Percentiles rank a stretch among this genome's conserved stretches.
Conservation (phyloP, 441 rosid species). For the Gossypium gossypioides region DNA sequence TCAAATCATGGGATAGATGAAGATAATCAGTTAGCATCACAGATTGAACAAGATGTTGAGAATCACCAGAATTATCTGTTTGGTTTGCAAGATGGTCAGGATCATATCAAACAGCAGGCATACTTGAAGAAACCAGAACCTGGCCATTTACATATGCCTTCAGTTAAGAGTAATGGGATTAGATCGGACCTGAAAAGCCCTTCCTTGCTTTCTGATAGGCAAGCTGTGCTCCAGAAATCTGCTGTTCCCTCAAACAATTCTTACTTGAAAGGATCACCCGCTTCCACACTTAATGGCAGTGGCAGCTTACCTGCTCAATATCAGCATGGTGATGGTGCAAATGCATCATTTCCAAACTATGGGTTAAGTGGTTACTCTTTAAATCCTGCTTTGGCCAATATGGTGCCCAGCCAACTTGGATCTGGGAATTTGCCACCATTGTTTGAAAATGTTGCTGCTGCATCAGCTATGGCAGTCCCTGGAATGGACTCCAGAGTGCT, state of each 20-base stretch:
- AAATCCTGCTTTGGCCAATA: slow-evolving; percentile 52
- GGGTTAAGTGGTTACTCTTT: slow-evolving; percentile 41
- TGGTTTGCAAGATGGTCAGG: slow-evolving; percentile 43
- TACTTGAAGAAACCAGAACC: slow-evolving; percentile 38
- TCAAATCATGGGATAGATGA: slow-evolving; percentile 34
- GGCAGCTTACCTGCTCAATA: slow-evolving; percentile 43
- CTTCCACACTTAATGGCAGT: slow-evolving; percentile 40
- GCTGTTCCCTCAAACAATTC: slow-evolving; percentile 28
- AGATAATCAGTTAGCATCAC: slow-evolving; percentile 29
- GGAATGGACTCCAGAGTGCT: slow-evolving; percentile 56
- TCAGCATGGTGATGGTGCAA: slow-evolving; percentile 44
- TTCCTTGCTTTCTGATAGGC: slow-evolving; percentile 34
- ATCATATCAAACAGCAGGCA: slow-evolving; percentile 38
- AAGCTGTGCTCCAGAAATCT: slow-evolving; percentile 33
- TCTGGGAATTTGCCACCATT: slow-evolving; percentile 46
- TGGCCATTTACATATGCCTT: slow-evolving; percentile 38
- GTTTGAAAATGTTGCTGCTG: slow-evolving; percentile 60
- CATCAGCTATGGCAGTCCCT: slow-evolving; percentile 51
- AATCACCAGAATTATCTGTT: slow-evolving; percentile 49
- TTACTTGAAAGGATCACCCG: slow-evolving; percentile 58
- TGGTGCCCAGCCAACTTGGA: slow-evolving; percentile 62
- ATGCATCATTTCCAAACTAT: slow-evolving; percentile 38
- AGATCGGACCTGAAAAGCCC: slow-evolving; percentile 30
- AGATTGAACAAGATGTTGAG: slow-evolving; percentile 39
- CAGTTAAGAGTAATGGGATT: slow-evolving; percentile 35